Percentiles rank a stretch among this genome's conserved stretches.
Evolutionary conservation across 2,329 filamentous ascomycete species (phyloP).

Genomic region (Onygena corvina): DNA sequence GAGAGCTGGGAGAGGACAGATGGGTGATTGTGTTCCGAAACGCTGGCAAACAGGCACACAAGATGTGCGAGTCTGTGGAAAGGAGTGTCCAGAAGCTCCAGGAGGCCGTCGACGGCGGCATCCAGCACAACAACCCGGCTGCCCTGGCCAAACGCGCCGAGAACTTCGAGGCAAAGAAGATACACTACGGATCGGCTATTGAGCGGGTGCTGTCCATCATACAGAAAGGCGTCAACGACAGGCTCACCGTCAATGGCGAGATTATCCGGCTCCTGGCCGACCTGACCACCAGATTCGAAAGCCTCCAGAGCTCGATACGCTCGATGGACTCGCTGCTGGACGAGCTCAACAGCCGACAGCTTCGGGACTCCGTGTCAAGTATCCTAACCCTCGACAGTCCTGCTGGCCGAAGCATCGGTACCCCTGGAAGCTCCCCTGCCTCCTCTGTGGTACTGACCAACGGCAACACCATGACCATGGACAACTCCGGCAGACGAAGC

Average conservation of each 20-base stretch:
- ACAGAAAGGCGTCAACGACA: slow-evolving; percentile 85
- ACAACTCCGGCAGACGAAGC: slow-evolving; percentile 35
- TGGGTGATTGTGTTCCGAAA: slow-evolving; percentile 95
- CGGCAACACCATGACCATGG: slow-evolving; percentile 33
- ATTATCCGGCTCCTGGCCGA: slow-evolving; percentile 77
- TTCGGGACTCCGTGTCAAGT: slow-evolving; percentile 86
- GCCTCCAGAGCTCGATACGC: slow-evolving; percentile 61
- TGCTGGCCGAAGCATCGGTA: slow-evolving; percentile 56
- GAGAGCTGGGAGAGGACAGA: slow-evolving; percentile 85
- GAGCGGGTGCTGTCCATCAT: slow-evolving; percentile 85
- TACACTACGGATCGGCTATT: slow-evolving; percentile 86
- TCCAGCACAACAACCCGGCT: slow-evolving; percentile 59
- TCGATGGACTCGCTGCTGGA: slow-evolving; percentile 66
- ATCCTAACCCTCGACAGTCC: slow-evolving; percentile 76
- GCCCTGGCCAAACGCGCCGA: slow-evolving; percentile 71
- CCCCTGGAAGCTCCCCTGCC: slow-evolving; percentile 58
- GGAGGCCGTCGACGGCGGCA: slow-evolving; percentile 62
- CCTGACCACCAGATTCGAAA: slow-evolving; percentile 69
- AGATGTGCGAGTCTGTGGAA: slow-evolving; percentile 93
- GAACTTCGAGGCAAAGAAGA: slow-evolving; percentile 88
- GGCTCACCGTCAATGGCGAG: slow-evolving; percentile 93
- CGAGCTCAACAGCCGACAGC: slow-evolving; percentile 60
- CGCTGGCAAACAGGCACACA: slow-evolving; percentile 79
- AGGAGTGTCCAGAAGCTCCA: slow-evolving; percentile 71
- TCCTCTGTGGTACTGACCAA: slow-evolving; percentile 50